A percentile compares a stretch with the other conserved stretches of the same genome.
Conservation (phyloP, 2,329 filamentous ascomycete genomes). For the Pseudogymnoascus sp. region DNA sequence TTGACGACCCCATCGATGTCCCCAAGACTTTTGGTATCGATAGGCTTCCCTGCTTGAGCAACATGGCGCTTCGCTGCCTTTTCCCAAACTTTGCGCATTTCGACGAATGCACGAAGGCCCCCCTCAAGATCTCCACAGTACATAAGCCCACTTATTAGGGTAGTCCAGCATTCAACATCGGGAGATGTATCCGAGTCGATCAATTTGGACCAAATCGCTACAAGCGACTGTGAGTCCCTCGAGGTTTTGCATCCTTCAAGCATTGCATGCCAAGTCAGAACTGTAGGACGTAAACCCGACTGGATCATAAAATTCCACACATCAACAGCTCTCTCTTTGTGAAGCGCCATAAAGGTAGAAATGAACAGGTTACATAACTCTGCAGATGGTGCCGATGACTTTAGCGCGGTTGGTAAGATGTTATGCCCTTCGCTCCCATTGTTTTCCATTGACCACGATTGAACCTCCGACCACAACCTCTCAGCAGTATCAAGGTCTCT, state of each 20-base stretch:
- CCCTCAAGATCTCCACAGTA: conserved; percentile 42
- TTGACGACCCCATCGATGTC: conserved; percentile 37
- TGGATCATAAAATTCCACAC: conserved; percentile 50
- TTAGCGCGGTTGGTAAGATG: neutral
- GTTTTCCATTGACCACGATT: conserved; percentile 18
- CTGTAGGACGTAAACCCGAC: conserved; percentile 48
- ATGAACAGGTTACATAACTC: conserved; percentile 39
- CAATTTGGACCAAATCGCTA: conserved; percentile 61
- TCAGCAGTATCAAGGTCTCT: conserved; percentile 20
- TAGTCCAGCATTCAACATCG: conserved; percentile 61
- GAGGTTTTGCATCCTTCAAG: conserved; percentile 60
- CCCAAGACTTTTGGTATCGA: conserved; percentile 25
- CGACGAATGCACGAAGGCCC: conserved; percentile 55
- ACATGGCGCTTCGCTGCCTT: conserved; percentile 17
- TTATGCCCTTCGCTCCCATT: neutral
- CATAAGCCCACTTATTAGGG: conserved; percentile 59
- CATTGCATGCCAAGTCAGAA: conserved; percentile 65
- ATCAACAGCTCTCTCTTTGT: conserved; percentile 38
- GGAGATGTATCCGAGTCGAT: conserved; percentile 47
- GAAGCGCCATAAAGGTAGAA: conserved; percentile 37
- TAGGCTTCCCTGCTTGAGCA: conserved; percentile 16
- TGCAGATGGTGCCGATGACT: conserved; percentile 16
- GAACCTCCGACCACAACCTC: conserved; percentile 21
- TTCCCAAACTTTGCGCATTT: conserved; percentile 57
- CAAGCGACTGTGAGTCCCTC: conserved; percentile 50